phyloP scores from a whole-genome alignment of 2,329 filamentous ascomycete genomes.

The Ceratocystis destructans region DNA sequence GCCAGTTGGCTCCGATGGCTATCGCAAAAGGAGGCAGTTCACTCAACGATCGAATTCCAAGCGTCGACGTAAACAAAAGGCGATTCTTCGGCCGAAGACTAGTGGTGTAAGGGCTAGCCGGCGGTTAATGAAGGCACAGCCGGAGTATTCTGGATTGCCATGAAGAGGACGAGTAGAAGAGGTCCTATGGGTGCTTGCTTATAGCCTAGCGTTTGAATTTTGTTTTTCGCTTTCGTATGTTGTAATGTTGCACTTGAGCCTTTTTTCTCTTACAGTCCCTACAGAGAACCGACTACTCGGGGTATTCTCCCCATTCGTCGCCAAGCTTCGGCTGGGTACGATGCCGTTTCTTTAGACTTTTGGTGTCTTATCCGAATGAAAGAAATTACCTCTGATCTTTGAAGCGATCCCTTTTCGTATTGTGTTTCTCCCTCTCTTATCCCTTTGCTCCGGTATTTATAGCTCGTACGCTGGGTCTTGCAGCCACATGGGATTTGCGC shows the following conservation, averaged over 20 bases:
- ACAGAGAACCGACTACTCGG: too few species aligned
- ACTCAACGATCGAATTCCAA: not conserved
- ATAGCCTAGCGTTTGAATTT: not conserved
- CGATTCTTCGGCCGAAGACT: not conserved
- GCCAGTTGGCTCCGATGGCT: not conserved
- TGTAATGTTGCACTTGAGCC: not conserved
- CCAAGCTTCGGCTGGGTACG: not conserved
- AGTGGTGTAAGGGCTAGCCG: not conserved
- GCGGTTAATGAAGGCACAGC: slow-evolving; percentile 4
- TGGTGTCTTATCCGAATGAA: not conserved
- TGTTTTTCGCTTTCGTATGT: not conserved
- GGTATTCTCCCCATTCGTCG: too few species aligned
- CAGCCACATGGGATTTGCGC: slow-evolving; percentile 2
- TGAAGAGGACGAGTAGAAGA: not conserved
- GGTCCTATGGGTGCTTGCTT: not conserved
- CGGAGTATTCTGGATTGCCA: not conserved
- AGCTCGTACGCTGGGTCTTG: not conserved
- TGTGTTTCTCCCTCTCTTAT: not conserved
- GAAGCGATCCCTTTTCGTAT: not conserved
- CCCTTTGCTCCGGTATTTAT: slow-evolving; percentile 1
- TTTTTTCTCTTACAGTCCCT: too few species aligned
- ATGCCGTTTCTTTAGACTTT: not conserved
- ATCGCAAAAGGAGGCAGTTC: not conserved
- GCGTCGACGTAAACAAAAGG: not conserved
- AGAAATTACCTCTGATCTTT: not conserved